Percentiles rank a stretch among this genome's conserved stretches.
Conservation (phyloP, 2,329 filamentous ascomycete genomes). For the Akanthomyces lecanii region DNA sequence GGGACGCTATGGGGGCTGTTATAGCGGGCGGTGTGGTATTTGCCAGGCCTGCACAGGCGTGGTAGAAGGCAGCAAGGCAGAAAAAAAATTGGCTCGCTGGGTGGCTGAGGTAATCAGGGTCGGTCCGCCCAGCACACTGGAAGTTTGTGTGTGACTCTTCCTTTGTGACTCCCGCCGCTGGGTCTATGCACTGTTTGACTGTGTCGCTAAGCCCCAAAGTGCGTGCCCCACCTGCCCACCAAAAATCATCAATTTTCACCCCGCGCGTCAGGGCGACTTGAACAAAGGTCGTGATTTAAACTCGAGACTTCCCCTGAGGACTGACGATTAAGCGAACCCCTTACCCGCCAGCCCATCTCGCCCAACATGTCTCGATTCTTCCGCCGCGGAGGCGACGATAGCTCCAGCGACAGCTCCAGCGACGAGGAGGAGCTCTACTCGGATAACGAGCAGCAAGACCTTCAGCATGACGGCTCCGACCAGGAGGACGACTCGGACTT, state of each 20-base stretch:
- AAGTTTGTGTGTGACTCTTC: constrained; percentile 12
- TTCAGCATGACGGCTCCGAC: constrained; percentile 54
- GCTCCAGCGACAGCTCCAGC: constrained; percentile 91
- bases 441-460: constrained; percentile 61
- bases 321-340: constrained; percentile 2
- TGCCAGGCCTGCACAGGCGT: neutral
- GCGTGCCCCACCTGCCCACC: constrained; percentile 38
- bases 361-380: constrained; percentile 93
- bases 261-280: constrained; percentile 18
- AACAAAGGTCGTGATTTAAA: constrained; percentile 19
- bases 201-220: constrained; percentile 36
- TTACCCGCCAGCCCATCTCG: constrained; percentile 18
- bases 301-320: constrained; percentile 12
- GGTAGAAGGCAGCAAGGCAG: neutral
- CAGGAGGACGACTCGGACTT: constrained; percentile 46
- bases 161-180: neutral
- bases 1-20: neutral
- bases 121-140: constrained; percentile 17
- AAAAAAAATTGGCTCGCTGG: neutral
- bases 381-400: constrained; percentile 76
- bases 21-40: neutral
- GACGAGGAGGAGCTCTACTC: constrained; percentile 95
- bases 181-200: neutral
- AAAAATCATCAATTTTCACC: constrained; percentile 39
- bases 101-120: constrained; percentile 18